Evolutionary conservation across 2,329 filamentous ascomycete species (phyloP).

Genomic region (Cladosporium sp.): DNA sequence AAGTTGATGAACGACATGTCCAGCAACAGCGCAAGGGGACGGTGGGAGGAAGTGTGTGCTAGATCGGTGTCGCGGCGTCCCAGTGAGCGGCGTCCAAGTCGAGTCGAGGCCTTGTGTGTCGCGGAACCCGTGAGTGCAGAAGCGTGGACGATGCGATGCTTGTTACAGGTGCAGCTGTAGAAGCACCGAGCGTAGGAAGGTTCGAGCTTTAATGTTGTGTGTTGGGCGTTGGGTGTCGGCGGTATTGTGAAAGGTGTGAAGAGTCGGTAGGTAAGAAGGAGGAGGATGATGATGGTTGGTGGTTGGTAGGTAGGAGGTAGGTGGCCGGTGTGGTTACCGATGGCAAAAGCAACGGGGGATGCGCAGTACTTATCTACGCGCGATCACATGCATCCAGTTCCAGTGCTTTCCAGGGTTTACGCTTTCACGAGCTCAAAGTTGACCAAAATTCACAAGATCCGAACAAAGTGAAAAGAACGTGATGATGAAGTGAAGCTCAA

Average conservation of each 20-base stretch:
- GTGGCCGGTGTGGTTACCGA: not conserved
- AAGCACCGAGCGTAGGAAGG: not conserved
- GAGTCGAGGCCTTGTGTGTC: not conserved
- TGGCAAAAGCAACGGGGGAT: not conserved
- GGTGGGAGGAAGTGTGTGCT: not conserved
- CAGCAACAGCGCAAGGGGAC: not conserved
- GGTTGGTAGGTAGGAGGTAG: not conserved
- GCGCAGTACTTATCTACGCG: not conserved
- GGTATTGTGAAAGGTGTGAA: not conserved
- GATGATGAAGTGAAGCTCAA: constrained; percentile 22
- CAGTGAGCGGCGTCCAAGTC: not conserved
- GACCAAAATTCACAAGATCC: not conserved
- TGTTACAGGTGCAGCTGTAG: not conserved
- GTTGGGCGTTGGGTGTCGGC: not conserved
- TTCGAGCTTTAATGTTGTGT: not conserved
- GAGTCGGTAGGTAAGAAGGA: not conserved
- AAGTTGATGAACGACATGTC: constrained; percentile 9
- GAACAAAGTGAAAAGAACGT: not conserved
- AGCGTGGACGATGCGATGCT: not conserved
- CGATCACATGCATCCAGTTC: not conserved
- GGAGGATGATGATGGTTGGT: not conserved
- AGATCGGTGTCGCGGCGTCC: not conserved
- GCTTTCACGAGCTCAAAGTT: not conserved
- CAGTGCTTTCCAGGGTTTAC: not conserved
- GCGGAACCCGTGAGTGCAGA: not conserved